Evolutionary conservation across 306 rosid species (phyloP).

Genomic region (Castanopsis chinensis): DNA sequence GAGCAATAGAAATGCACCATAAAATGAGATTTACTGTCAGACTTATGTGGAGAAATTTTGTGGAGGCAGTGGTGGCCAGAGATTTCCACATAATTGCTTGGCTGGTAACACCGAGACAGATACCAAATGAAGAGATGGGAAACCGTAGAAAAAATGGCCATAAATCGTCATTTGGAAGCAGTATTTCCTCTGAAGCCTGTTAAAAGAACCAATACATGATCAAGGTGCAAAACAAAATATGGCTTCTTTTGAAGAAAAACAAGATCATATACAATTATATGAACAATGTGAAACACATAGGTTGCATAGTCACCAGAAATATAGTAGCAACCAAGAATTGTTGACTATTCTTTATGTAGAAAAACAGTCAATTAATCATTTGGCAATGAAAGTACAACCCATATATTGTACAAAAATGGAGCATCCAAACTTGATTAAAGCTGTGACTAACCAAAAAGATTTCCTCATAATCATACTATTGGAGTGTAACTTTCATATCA

Average conservation of each 20-base stretch:
- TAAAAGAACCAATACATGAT: background rate
- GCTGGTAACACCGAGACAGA: conserved; percentile 87
- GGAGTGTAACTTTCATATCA: background rate
- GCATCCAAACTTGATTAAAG: background rate
- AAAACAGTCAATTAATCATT: background rate
- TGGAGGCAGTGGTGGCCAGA: conserved; percentile 60
- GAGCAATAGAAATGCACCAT: conserved; percentile 64
- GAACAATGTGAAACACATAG: background rate
- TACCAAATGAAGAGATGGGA: conserved; percentile 73
- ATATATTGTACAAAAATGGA: background rate
- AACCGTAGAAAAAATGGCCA: conserved; percentile 91
- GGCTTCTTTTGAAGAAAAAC: background rate
- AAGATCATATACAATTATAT: background rate
- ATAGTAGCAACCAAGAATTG: background rate
- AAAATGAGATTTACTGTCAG: conserved; percentile 48
- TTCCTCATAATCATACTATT: background rate
- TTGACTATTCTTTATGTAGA: background rate
- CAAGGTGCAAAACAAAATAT: background rate
- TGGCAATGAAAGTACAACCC: background rate
- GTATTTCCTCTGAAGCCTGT: conserved; percentile 81
- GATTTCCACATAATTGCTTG: conserved; percentile 91
- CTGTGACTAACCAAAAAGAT: background rate
- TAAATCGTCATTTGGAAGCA: conserved; percentile 66
- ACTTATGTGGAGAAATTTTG: conserved; percentile 66
- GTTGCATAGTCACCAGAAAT: background rate